Evolutionary conservation across 2,329 filamentous ascomycete species (phyloP), one percentile per base, ranked within the genome.

Genomic region (Xylaria sp.): DNA sequence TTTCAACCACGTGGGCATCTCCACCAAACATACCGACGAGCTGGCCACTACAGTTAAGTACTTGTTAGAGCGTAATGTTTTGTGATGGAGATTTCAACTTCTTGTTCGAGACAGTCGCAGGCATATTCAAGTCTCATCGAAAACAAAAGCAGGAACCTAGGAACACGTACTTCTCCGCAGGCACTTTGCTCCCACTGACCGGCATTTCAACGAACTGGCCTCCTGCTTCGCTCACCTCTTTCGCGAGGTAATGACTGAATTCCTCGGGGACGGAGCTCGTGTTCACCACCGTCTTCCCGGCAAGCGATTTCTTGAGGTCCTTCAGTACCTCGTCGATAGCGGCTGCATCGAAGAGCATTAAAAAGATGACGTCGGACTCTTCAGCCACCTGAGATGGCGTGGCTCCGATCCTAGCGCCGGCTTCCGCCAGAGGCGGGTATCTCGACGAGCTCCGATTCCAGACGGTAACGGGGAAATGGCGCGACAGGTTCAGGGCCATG

Each of bases 21-120:
- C 79, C 78, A 13, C 77, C 79, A 48, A 81, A 73, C 73, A 81
- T 76, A 41, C 78, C 79, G 23, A 81, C 78, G 8, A 80, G 75
- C n/a, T 69, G 58, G 2, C 79, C 79, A 54, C 54, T 57, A 41
- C 5, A 18, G 2, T 25, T 3, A 1, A 3, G 8, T 3, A 23
- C 23, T 18, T 23, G 54, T 57, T 57, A 57, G 54, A 25, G 23
- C 13, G 6, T 4, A 20, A 41, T 15, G 2, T 10, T 23, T 23
- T 25, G 23, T 7, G 8, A 34, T 57, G n/a, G 18, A 3, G 2
- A 28, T 54, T n/a, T 10, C 18, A 3, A 2, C 32, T 13, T 8
- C 3, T 56, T 23, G 4, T 15, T 25, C n/a, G n/a, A 39, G 54
- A n/a, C 8, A 2, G 20, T 54, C n/a, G 51, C 28, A 23, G 10